Evolutionary conservation across 371 early-diverging fungal species (phyloP).

Genomic region (Syncephalastrum racemosum): DNA sequence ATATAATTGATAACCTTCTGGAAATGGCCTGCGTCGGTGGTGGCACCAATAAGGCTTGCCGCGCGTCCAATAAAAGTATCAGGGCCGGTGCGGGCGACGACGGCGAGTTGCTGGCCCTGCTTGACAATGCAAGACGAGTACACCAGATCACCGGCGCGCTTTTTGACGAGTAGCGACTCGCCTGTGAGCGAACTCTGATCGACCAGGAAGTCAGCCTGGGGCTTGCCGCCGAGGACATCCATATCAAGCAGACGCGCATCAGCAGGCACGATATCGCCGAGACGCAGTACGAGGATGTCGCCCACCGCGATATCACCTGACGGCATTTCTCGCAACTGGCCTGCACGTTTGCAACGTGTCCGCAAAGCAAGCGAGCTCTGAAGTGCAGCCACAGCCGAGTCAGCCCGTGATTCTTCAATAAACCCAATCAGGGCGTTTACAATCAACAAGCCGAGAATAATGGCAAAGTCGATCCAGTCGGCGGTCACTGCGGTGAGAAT

Average conservation of each 20-base stretch:
- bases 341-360: slow-evolving; percentile 78
- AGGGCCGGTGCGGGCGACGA: slow-evolving; percentile 86
- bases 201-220: slow-evolving; percentile 77
- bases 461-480: slow-evolving; percentile 86
- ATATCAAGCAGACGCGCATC: slow-evolving; percentile 88
- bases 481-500: slow-evolving; percentile 69
- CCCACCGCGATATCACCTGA: slow-evolving; percentile 82
- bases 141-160: slow-evolving; percentile 78
- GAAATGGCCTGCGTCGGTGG: slow-evolving; percentile 86
- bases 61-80: slow-evolving; percentile 92
- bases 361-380: slow-evolving; percentile 84
- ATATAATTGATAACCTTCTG: slow-evolving; percentile 90
- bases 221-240: slow-evolving; percentile 76
- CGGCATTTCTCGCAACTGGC: slow-evolving; percentile 79
- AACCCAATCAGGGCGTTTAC: slow-evolving; percentile 91
- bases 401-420: slow-evolving; percentile 88
- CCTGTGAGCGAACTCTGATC: slow-evolving; percentile 97
- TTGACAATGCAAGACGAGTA: slow-evolving; percentile 90
- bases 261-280: slow-evolving; percentile 95
- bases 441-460: slow-evolving; percentile 79
- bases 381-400: slow-evolving; percentile 87
- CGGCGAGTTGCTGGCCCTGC: slow-evolving; percentile 87
- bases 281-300: slow-evolving; percentile 84
- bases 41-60: slow-evolving; percentile 84
- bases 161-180: slow-evolving; percentile 87